Percentiles rank a stretch among this genome's conserved stretches.
phyloP scores from a whole-genome alignment of 2,329 filamentous ascomycete genomes.

The Aureobasidium leucospermi region DNA sequence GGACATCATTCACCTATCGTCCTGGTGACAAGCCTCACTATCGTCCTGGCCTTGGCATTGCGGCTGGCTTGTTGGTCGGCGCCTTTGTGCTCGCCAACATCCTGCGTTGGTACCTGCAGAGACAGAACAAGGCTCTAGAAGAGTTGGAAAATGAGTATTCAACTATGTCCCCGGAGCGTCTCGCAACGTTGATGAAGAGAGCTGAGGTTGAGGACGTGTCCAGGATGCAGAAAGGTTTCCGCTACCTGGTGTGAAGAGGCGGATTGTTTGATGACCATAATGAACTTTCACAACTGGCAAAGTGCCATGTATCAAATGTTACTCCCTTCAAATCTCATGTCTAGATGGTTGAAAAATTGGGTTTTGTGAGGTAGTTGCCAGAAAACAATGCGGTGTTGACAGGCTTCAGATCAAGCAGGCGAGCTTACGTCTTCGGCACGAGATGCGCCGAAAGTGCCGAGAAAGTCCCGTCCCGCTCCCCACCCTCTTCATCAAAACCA shows the following conservation, averaged over 20 bases:
- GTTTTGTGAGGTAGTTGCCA: not conserved
- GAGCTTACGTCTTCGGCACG: not conserved
- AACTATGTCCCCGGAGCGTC: slow-evolving; percentile 40
- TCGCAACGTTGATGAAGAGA: slow-evolving; percentile 41
- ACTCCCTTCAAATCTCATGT: not conserved
- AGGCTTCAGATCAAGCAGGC: not conserved
- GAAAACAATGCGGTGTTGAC: not conserved
- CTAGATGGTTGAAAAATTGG: not conserved
- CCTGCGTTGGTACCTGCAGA: slow-evolving; percentile 25
- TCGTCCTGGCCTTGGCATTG: slow-evolving; percentile 27
- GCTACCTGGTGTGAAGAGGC: slow-evolving; percentile 38
- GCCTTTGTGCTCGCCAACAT: slow-evolving; percentile 24
- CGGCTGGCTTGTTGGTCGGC: slow-evolving; percentile 24
- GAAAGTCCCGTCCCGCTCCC: not conserved
- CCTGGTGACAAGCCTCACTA: slow-evolving; percentile 22
- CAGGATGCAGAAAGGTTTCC: slow-evolving; percentile 48
- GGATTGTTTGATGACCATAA: not conserved
- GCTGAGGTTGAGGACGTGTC: slow-evolving; percentile 47
- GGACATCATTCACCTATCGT: slow-evolving; percentile 35
- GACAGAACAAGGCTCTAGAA: slow-evolving; percentile 45
- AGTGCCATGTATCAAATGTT: not conserved
- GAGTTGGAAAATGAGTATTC: slow-evolving; percentile 43
- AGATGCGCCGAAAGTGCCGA: not conserved
- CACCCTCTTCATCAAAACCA: not conserved
- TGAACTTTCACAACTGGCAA: not conserved